phyloP scores from a whole-genome alignment of 805 yeast species.

The Hanseniaspora jakobsenii region DNA sequence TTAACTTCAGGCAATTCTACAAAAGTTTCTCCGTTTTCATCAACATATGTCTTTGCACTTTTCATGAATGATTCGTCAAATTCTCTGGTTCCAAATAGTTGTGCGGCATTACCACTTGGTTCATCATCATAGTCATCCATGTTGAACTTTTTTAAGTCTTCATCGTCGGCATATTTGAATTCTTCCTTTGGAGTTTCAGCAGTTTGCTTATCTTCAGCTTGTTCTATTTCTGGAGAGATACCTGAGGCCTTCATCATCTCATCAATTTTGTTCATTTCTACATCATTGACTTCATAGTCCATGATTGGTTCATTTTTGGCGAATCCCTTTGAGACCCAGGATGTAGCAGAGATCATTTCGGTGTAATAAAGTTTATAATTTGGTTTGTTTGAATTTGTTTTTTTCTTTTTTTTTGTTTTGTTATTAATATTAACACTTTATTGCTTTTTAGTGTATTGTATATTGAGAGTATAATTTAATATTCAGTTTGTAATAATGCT shows the following conservation, averaged over 20 bases:
- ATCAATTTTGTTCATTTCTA: constrained; percentile 81
- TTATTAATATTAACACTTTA: too few relatives aligned
- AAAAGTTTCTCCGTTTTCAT: constrained; percentile 26
- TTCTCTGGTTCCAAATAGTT: constrained; percentile 15
- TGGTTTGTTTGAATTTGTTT: neutral
- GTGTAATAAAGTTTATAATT: neutral
- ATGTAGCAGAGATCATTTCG: constrained; percentile 74
- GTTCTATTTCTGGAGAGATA: constrained; percentile 32
- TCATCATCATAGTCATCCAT: constrained; percentile 75
- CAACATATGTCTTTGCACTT: constrained; percentile 18
- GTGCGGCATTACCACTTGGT: constrained; percentile 27
- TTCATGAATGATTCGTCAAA: constrained; percentile 28
- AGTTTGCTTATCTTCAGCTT: constrained; percentile 22
- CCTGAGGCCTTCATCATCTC: constrained; percentile 67
- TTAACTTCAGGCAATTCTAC: constrained; percentile 27
- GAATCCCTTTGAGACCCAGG: constrained; percentile 94
- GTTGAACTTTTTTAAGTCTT: constrained; percentile 78
- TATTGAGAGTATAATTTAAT: too few relatives aligned
- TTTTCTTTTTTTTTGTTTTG: neutral
- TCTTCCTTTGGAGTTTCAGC: constrained; percentile 24
- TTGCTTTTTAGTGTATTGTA: too few relatives aligned
- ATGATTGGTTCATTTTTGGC: constrained; percentile 81
- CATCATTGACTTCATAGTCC: constrained; percentile 76
- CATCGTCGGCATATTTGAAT: constrained; percentile 36
- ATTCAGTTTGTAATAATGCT: too few relatives aligned